Percentiles rank a stretch among this genome's conserved stretches.
Conservation (phyloP, 163 green algal genomes). For the Trebouxia gelatinosa region DNA sequence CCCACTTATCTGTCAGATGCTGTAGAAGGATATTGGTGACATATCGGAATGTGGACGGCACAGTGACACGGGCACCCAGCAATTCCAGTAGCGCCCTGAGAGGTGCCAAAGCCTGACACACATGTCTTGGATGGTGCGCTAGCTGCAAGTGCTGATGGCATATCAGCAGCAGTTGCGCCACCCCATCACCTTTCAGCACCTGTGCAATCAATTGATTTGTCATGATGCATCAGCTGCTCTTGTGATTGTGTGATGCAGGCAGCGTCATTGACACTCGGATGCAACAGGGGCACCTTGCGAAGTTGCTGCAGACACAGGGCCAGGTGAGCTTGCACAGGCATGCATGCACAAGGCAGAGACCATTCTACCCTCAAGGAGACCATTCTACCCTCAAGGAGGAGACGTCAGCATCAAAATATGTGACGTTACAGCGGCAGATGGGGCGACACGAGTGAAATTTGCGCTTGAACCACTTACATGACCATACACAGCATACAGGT, state of each 20-base stretch:
- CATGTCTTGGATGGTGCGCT: slow-evolving; percentile 40
- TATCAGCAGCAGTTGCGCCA: slow-evolving; percentile 39
- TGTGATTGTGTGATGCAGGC: background rate
- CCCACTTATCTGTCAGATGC: slow-evolving; percentile 30
- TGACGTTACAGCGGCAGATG: too few species aligned
- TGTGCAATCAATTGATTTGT: slow-evolving; percentile 14
- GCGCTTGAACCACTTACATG: too few species aligned
- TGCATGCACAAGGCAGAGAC: too few species aligned
- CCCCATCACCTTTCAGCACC: slow-evolving; percentile 19
- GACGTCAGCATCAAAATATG: too few species aligned
- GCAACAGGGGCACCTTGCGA: too few species aligned
- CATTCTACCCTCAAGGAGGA: too few species aligned
- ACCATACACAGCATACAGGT: background rate
- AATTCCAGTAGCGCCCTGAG: slow-evolving; percentile 38
- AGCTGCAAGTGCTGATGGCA: slow-evolving; percentile 34
- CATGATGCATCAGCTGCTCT: background rate
- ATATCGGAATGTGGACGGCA: slow-evolving; percentile 42
- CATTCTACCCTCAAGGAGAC: too few species aligned
- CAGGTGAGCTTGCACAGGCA: background rate
- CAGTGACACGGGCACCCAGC: slow-evolving; percentile 32
- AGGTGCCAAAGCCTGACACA: slow-evolving; percentile 24
- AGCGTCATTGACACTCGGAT: too few species aligned
- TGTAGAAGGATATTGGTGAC: slow-evolving; percentile 42
- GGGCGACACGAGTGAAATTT: too few species aligned
- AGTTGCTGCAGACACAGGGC: too few species aligned